A percentile compares a stretch with the other conserved stretches of the same genome.
These are phyloP conservation scores for Tricholoma matsutake DNA, from an alignment of 768 basidiomycete species.

Conservation along the genomic window DNA sequence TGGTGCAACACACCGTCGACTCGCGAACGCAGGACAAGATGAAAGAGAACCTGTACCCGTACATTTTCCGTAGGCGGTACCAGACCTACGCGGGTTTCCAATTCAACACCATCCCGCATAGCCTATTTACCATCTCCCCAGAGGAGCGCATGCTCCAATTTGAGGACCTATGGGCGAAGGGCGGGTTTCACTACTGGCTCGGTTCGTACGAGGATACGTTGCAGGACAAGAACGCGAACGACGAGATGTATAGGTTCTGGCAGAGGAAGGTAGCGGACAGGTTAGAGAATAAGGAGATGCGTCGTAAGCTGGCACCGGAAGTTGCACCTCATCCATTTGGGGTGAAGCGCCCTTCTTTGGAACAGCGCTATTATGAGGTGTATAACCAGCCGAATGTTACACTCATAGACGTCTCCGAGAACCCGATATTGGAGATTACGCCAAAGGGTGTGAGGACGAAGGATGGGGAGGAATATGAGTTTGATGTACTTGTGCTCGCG, in stretches of 20 bases:
- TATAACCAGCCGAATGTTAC: constrained; percentile 23
- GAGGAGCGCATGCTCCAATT: constrained; percentile 22
- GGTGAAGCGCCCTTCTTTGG: constrained; percentile 18
- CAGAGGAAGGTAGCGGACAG: constrained; percentile 18
- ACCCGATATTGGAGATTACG: no score
- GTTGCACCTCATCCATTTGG: constrained; percentile 23
- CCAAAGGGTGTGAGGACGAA: constrained; percentile 14
- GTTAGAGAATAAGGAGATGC: constrained; percentile 16
- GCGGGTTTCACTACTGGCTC: constrained; percentile 20
- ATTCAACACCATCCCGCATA: constrained; percentile 9
- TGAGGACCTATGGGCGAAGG: constrained; percentile 20
- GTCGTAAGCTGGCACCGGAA: no score
- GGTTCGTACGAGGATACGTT: constrained; percentile 15
- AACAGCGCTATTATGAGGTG: constrained; percentile 22
- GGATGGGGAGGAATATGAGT: constrained; percentile 17
- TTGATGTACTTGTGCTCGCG: constrained; percentile 19
- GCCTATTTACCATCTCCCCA: constrained; percentile 10
- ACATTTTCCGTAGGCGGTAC: constrained; percentile 15
- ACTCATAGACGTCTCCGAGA: constrained; percentile 19
- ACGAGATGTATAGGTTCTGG: no score
- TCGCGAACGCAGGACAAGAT: constrained; percentile 11
- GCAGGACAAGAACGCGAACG: constrained; percentile 15
- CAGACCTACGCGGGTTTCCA: constrained; percentile 20
- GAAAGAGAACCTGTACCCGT: constrained; percentile 17
- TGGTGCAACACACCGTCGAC: constrained; percentile 16